These are phyloP conservation scores for Sideroxylon spinosum DNA, from an alignment of 179 eudicot genomes.

Conservation along the genomic window DNA sequence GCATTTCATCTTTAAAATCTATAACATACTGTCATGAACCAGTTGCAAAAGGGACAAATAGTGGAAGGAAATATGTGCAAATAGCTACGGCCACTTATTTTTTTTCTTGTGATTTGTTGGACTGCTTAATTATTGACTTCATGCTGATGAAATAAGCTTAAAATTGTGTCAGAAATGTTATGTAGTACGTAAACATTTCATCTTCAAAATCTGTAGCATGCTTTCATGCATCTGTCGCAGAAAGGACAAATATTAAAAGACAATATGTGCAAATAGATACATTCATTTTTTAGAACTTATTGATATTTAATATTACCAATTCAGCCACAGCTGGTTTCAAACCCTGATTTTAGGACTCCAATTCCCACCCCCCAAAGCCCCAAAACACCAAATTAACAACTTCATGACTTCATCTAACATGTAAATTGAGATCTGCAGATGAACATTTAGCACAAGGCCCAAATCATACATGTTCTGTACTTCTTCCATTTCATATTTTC, in stretches of 20 bases:
- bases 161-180: conserved; percentile 10
- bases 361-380: too few species aligned
- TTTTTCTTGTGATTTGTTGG: too few species aligned
- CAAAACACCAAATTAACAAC: neutral
- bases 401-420: too few species aligned
- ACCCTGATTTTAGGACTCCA: too few species aligned
- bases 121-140: conserved; percentile 20
- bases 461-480: too few species aligned
- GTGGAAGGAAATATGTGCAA: neutral
- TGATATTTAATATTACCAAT: too few species aligned
- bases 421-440: neutral
- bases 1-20: neutral
- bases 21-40: neutral
- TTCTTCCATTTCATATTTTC: too few species aligned
- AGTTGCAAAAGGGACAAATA: neutral
- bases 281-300: too few species aligned
- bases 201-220: neutral
- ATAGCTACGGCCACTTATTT: too few species aligned
- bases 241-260: neutral
- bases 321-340: too few species aligned
- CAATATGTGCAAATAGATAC: too few species aligned
- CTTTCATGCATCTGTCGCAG: neutral
- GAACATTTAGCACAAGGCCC: neutral
- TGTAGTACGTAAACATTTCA: neutral
- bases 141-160: conserved; percentile 22